These are phyloP conservation scores for Collybia sp. DNA, from an alignment of 768 basidiomycete species.

Conservation along the genomic window DNA sequence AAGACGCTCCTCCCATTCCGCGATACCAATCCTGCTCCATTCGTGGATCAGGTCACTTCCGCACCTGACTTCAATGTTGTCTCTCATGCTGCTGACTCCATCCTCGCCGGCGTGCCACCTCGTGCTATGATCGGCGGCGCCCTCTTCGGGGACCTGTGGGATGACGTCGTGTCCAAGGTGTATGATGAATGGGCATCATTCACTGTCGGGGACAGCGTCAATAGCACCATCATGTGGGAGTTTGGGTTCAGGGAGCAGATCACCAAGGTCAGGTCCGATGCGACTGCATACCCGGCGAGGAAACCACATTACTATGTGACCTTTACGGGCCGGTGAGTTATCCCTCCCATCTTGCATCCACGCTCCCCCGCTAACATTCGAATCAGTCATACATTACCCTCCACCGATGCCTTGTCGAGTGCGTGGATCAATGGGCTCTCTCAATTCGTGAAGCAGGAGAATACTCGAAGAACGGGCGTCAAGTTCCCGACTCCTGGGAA, in stretches of 20 bases:
- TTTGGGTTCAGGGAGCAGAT: conserved; percentile 11
- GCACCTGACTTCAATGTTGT: conserved; percentile 10
- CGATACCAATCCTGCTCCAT: conserved; percentile 7
- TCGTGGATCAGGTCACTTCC: conserved; percentile 5
- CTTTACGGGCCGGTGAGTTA: conserved; percentile 6
- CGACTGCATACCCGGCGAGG: conserved; percentile 6
- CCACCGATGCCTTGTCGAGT: conserved; percentile 1
- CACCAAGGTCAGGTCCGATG: conserved; percentile 3
- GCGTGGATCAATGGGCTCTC: not conserved
- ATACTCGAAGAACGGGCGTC: conserved; percentile 9
- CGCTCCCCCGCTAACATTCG: too few relatives aligned
- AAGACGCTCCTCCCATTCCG: conserved; percentile 14
- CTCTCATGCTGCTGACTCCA: conserved; percentile 11
- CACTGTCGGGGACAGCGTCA: conserved; percentile 11
- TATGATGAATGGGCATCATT: conserved; percentile 13
- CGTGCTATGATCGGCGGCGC: conserved; percentile 11
- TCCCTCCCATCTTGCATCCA: too few relatives aligned
- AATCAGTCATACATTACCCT: not conserved
- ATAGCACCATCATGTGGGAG: conserved; percentile 13
- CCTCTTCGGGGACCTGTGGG: conserved; percentile 13
- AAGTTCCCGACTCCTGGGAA: conserved; percentile 8
- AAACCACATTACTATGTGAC: conserved; percentile 7
- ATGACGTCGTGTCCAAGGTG: conserved; percentile 10
- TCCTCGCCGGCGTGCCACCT: conserved; percentile 9
- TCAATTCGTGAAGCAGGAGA: conserved; percentile 1